Conservation (phyloP, 306 rosid species). For the Inga leiocalycina region DNA sequence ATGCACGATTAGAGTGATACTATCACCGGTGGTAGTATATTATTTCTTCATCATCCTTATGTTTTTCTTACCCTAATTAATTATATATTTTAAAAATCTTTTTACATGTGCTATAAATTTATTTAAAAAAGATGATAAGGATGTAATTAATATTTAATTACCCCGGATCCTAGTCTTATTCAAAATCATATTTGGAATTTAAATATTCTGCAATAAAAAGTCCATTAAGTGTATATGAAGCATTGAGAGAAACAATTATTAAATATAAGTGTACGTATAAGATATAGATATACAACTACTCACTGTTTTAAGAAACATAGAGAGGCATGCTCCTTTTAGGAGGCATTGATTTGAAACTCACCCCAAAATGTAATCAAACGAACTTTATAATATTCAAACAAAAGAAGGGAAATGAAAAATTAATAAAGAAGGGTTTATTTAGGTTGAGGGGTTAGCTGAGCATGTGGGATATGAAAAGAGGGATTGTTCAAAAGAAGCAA, state of each 20-base stretch:
- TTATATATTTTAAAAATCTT: neutral
- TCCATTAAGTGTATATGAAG: neutral
- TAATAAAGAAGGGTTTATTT: no score
- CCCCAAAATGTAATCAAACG: neutral
- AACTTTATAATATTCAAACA: conserved; percentile 19
- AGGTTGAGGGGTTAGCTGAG: neutral
- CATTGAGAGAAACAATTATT: neutral
- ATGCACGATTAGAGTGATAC: no score
- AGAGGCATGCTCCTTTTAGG: conserved; percentile 25
- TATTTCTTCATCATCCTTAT: no score
- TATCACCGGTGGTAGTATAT: no score
- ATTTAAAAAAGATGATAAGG: no score
- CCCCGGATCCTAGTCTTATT: neutral
- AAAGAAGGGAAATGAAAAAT: neutral
- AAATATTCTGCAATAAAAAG: neutral
- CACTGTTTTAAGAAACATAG: neutral
- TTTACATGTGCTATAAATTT: neutral
- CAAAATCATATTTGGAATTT: neutral
- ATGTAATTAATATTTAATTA: neutral
- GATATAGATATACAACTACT: neutral
- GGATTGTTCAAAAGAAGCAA: conserved; percentile 41
- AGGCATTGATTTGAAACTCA: conserved; percentile 16
- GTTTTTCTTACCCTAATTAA: neutral
- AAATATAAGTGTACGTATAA: neutral
- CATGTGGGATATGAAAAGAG: conserved; percentile 36